These are phyloP conservation scores for Stagonosporopsis cucurbitacearum DNA, from an alignment of 2,329 filamentous ascomycete species.

Conservation along the genomic window DNA sequence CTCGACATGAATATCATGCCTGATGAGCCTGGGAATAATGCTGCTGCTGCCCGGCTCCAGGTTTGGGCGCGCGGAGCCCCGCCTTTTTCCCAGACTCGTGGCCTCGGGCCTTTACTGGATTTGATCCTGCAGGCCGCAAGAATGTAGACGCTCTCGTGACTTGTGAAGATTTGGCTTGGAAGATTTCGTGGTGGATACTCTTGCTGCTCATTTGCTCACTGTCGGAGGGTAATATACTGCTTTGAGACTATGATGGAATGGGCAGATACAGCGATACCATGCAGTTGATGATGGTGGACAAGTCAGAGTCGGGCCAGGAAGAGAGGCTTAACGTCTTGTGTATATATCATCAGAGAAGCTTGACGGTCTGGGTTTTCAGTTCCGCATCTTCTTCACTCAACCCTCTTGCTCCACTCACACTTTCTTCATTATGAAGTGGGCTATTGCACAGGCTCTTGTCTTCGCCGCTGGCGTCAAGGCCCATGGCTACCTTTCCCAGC, in stretches of 20 bases:
- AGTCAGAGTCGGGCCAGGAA: background rate
- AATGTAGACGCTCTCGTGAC: conserved; percentile 9
- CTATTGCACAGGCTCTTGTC: conserved; percentile 23
- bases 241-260: conserved; percentile 7
- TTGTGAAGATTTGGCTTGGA: background rate
- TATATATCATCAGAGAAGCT: conserved; percentile 7
- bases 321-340: background rate
- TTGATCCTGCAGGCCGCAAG: conserved; percentile 2
- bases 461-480: conserved; percentile 31
- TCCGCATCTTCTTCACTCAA: background rate
- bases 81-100: conserved; percentile 4
- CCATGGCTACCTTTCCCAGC: conserved; percentile 42
- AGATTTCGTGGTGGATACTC: conserved; percentile 7
- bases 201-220: conserved; percentile 6
- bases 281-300: background rate
- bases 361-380: background rate
- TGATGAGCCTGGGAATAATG: background rate
- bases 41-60: conserved; percentile 5
- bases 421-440: conserved; percentile 28
- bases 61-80: conserved; percentile 9
- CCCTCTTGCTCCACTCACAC: background rate
- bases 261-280: conserved; percentile 11
- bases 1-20: conserved; percentile 2
- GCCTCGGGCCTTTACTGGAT: conserved; percentile 4
- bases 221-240: conserved; percentile 12